Conservation (phyloP, 345 rosid species). For the Salix exigua region DNA sequence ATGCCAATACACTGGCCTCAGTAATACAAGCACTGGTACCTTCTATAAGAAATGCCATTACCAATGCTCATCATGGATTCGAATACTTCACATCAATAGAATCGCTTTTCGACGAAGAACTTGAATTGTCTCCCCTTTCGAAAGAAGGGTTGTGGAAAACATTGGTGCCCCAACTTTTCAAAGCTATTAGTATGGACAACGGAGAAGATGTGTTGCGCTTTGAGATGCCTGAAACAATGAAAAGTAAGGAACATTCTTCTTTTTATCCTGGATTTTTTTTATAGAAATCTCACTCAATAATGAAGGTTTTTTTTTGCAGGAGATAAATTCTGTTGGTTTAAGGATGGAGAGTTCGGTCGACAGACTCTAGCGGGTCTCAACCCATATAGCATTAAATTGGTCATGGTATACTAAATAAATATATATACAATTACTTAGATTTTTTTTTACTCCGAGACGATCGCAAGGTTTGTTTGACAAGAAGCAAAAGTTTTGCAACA, state of each 20-base stretch:
- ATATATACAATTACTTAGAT: not conserved
- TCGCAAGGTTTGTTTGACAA: not conserved
- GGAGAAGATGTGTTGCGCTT: slow-evolving; percentile 48
- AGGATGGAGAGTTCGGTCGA: slow-evolving; percentile 74
- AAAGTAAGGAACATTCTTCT: slow-evolving; percentile 25
- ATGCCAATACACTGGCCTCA: slow-evolving; percentile 54
- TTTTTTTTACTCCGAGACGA: too few species aligned
- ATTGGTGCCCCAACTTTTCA: slow-evolving; percentile 54
- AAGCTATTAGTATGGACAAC: slow-evolving; percentile 23
- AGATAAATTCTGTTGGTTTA: slow-evolving; percentile 66
- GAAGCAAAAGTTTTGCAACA: not conserved
- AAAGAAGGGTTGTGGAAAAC: slow-evolving; percentile 35
- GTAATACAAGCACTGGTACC: slow-evolving; percentile 59
- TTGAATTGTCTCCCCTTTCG: slow-evolving; percentile 28
- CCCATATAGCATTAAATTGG: slow-evolving; percentile 48
- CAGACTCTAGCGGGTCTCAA: slow-evolving; percentile 80
- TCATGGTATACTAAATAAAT: slow-evolving; percentile 38
- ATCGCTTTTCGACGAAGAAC: slow-evolving; percentile 53
- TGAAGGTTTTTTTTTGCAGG: slow-evolving; percentile 29
- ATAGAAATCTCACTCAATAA: not conserved
- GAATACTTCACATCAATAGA: slow-evolving; percentile 65
- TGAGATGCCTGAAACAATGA: slow-evolving; percentile 46
- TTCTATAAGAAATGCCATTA: slow-evolving; percentile 12
- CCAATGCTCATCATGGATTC: slow-evolving; percentile 45
- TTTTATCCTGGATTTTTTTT: not conserved